These are phyloP conservation scores for Talaromyces amestolkiae DNA, from an alignment of 2,329 filamentous ascomycete genomes.

Conservation along the genomic window DNA sequence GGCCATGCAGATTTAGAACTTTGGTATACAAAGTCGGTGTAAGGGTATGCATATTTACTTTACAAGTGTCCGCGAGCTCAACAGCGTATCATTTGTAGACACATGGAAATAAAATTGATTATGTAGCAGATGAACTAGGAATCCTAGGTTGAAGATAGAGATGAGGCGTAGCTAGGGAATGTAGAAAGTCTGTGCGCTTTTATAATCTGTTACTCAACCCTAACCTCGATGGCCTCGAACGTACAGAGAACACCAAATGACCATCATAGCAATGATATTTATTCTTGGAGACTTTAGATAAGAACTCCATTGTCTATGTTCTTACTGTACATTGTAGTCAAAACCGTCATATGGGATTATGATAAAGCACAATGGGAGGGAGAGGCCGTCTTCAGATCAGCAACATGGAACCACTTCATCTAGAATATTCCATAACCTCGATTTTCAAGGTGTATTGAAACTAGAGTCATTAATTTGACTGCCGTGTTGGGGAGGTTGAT, in stretches of 20 bases:
- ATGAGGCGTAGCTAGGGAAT: not conserved
- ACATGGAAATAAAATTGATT: not conserved
- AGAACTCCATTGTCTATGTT: not conserved
- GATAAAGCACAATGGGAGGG: not conserved
- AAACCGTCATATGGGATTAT: not conserved
- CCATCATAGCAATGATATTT: not conserved
- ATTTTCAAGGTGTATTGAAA: not conserved
- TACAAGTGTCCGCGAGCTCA: not conserved
- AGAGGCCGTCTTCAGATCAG: not conserved
- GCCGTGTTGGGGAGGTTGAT: not conserved
- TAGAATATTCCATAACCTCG: not conserved
- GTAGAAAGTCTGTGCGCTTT: not conserved
- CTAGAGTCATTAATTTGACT: not conserved
- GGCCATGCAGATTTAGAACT: not conserved
- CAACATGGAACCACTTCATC: not conserved
- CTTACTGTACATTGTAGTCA: not conserved
- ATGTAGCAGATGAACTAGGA: not conserved
- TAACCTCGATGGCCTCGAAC: not conserved
- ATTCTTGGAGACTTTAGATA: not conserved
- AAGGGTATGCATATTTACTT: conserved; percentile 1
- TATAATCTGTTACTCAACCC: not conserved
- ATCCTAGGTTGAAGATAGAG: not conserved
- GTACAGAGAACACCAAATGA: not conserved
- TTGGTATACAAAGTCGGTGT: conserved; percentile 13
- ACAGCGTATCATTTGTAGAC: not conserved